Percentiles rank a stretch among this genome's conserved stretches.
Conservation (phyloP, 2,329 filamentous ascomycete species). For the Fusarium circinatum region DNA sequence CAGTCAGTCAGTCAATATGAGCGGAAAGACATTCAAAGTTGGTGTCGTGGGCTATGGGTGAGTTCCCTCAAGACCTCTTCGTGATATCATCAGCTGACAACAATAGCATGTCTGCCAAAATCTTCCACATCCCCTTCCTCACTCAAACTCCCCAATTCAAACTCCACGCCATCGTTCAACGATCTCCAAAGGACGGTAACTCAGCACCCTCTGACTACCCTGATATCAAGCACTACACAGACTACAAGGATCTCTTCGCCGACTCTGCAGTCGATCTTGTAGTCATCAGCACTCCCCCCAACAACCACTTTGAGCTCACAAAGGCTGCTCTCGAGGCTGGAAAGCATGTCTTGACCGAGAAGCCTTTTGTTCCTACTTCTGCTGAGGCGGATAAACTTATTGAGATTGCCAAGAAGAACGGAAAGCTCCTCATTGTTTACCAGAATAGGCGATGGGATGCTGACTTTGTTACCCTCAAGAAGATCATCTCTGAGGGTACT, state of each 20-base stretch:
- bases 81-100: conserved; percentile 32
- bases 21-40: conserved; percentile 58
- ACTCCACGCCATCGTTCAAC: conserved; percentile 81
- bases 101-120: conserved; percentile 71
- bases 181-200: conserved; percentile 70
- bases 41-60: conserved; percentile 64
- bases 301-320: conserved; percentile 74
- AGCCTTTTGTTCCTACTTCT: conserved; percentile 80
- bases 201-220: conserved; percentile 78
- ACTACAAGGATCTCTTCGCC: conserved; percentile 69
- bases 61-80: conserved; percentile 30
- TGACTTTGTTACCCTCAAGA: conserved; percentile 76
- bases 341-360: conserved; percentile 85
- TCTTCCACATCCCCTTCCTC: conserved; percentile 87
- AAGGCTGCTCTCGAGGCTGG: conserved; percentile 73
- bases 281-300: conserved; percentile 76
- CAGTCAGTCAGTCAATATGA: conserved; percentile 39
- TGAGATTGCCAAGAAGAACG: conserved; percentile 60
- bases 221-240: conserved; percentile 70
- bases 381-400: conserved; percentile 74
- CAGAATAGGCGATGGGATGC: conserved; percentile 82
- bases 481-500: conserved; percentile 66
- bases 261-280: conserved; percentile 75
- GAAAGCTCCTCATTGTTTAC: conserved; percentile 72
- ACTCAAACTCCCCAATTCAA: conserved; percentile 69